Evolutionary conservation across 352 stramenopile genomes (phyloP), one percentile per base, ranked within the genome.

Genomic region (Phytopythium boreale): DNA sequence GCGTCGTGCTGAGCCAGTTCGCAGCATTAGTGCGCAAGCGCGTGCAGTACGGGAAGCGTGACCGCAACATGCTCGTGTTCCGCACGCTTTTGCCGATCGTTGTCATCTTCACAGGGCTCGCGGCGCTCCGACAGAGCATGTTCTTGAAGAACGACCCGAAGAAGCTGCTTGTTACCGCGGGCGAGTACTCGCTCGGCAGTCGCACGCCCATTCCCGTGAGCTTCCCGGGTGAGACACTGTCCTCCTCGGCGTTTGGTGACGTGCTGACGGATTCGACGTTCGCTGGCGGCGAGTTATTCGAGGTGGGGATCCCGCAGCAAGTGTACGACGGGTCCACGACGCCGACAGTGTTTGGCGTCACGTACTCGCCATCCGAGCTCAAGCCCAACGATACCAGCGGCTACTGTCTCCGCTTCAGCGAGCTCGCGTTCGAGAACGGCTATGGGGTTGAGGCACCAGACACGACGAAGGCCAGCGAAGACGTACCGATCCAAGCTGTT

Each of bases 1-100:
- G 31, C 8, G 2, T 43, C 6, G 64, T 72, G 59, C 26, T 56
- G 14, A 64, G 64, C 11, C 86, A 95, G 24, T 61, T 95, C 41
- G 64, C 50, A 20, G 86, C 84, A 10, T 64, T 95, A 7, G 47
- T 93, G 12, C 63, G 68, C 37, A 95, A 95, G 60, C 76, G 84
- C 12, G 36, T 87, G 19, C 61, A 74, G 17, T 77, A 69, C 20
- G 82, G 80, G 0, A 85, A 75, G 27, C 77, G 87, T 17, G 87
- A 95, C 58, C 71, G 76, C 11, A 79, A 75, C 39, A 85, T 90
- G 73, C 47, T 96, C 6, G 76, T 89, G 59, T 95, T 88, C 69
- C 91, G 86, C 63, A 84, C 67, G 2, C 26, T 94, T 12, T 66
- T 95, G 20, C 88, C 88, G 0, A 70, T 91, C 46, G 56, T 85